phyloP scores from a whole-genome alignment of 225 moss, liverwort and hornwort genomes.

The Takakia lepidozioides region DNA sequence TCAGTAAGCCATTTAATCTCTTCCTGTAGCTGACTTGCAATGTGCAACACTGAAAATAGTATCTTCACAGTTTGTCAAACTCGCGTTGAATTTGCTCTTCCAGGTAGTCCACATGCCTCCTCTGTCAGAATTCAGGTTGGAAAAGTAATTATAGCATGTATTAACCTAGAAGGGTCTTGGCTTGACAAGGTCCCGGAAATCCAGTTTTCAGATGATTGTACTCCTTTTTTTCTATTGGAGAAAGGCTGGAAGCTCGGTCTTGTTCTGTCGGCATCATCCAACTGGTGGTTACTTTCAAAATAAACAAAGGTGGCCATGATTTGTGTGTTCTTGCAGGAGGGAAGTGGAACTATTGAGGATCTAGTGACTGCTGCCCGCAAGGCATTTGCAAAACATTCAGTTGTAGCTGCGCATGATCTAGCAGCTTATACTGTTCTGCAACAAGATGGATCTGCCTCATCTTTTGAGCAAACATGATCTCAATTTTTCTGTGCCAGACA shows the following conservation, averaged over 20 bases:
- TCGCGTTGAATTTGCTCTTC: background rate
- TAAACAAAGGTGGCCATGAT: too few relatives aligned
- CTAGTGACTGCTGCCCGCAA: constrained; percentile 57
- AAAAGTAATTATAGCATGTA: background rate
- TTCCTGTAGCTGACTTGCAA: background rate
- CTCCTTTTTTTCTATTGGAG: too few relatives aligned
- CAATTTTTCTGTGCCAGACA: too few relatives aligned
- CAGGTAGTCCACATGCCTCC: background rate
- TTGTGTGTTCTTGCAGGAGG: too few relatives aligned
- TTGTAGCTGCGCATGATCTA: constrained; percentile 77
- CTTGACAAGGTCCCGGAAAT: background rate
- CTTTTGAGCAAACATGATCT: too few relatives aligned
- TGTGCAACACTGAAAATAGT: background rate
- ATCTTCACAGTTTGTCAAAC: background rate
- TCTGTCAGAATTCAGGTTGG: background rate
- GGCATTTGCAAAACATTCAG: constrained; percentile 65
- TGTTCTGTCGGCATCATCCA: too few relatives aligned
- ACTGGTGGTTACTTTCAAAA: too few relatives aligned
- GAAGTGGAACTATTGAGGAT: constrained; percentile 65
- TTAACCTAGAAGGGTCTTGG: background rate
- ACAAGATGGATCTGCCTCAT: constrained; percentile 47
- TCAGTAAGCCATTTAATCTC: constrained; percentile 31
- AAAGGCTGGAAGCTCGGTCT: too few relatives aligned
- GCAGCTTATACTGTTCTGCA: constrained; percentile 66
- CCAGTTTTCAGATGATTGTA: background rate